Percentiles rank a stretch among this genome's conserved stretches.
Evolutionary conservation across 768 basidiomycete species (phyloP).

Genomic region (Termitomyces sp.): DNA sequence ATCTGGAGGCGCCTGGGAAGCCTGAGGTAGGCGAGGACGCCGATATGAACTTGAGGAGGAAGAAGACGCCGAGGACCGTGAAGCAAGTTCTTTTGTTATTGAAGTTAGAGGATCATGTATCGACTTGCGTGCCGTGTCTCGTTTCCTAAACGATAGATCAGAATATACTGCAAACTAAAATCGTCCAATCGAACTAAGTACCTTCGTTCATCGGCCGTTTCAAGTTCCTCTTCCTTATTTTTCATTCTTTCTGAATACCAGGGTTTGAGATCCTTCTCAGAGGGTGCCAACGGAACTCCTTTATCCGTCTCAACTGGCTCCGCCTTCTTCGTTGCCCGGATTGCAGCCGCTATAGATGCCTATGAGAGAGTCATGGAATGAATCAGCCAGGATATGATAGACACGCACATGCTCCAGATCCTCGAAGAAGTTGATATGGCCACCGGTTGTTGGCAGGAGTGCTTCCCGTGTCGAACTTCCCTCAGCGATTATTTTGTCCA

Average conservation of each 20-base stretch:
- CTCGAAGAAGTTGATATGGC: constrained; percentile 83
- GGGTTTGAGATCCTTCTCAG: constrained; percentile 72
- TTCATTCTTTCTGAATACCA: constrained; percentile 56
- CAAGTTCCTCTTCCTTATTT: constrained; percentile 15
- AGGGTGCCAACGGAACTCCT: constrained; percentile 71
- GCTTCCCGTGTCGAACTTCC: constrained; percentile 29
- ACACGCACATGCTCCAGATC: constrained; percentile 66
- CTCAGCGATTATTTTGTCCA: constrained; percentile 29
- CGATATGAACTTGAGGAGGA: constrained; percentile 14
- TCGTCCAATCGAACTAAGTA: constrained; percentile 13
- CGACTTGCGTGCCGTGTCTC: constrained; percentile 61
- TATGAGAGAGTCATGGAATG: constrained; percentile 16
- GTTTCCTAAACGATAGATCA: constrained; percentile 37
- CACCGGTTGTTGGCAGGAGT: constrained; percentile 43
- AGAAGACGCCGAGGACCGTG: constrained; percentile 25
- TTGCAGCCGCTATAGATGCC: constrained; percentile 43
- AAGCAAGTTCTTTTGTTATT: constrained; percentile 62
- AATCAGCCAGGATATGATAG: background rate
- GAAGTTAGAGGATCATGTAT: constrained; percentile 70
- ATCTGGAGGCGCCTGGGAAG: constrained; percentile 32
- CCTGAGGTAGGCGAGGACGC: constrained; percentile 13
- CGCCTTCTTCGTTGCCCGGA: constrained; percentile 47
- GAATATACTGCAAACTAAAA: background rate
- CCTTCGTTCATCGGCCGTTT: constrained; percentile 28
- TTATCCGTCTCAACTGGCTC: constrained; percentile 55